phyloP scores from a whole-genome alignment of 495 filamentous ascomycete genomes.

The Penicillium salamii region DNA sequence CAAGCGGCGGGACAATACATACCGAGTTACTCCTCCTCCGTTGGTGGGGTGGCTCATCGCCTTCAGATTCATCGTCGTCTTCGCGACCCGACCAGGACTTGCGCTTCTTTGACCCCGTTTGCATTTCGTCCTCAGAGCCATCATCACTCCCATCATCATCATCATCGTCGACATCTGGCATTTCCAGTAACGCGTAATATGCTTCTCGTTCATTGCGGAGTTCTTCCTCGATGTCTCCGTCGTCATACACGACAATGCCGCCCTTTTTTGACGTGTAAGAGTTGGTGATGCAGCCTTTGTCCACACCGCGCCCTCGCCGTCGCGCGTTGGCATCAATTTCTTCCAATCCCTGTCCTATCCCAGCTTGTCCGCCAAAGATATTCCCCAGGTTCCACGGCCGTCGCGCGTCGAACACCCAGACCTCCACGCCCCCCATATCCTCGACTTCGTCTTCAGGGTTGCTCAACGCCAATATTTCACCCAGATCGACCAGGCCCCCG shows the following conservation, averaged over 20 bases:
- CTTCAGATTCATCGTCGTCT: constrained; percentile 66
- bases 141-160: constrained; percentile 48
- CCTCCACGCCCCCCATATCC: constrained; percentile 73
- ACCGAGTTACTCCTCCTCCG: constrained; percentile 85
- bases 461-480: constrained; percentile 65
- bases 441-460: constrained; percentile 52
- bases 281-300: constrained; percentile 66
- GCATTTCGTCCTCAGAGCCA: constrained; percentile 39
- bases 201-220: constrained; percentile 70
- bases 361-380: constrained; percentile 73
- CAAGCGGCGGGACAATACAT: constrained; percentile 27
- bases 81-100: constrained; percentile 80
- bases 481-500: constrained; percentile 85
- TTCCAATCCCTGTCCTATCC: constrained; percentile 42
- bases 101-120: constrained; percentile 59
- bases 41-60: constrained; percentile 67
- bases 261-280: constrained; percentile 72
- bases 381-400: constrained; percentile 94
- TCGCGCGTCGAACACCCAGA: constrained; percentile 90
- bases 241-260: constrained; percentile 89
- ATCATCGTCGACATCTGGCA: constrained; percentile 85
- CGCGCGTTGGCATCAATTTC: constrained; percentile 50
- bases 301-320: constrained; percentile 48
- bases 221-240: constrained; percentile 95
- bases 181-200: constrained; percentile 75